Evolutionary conservation across 2,329 filamentous ascomycete genomes (phyloP).

Genomic region (Sarocladium brachiariae): DNA sequence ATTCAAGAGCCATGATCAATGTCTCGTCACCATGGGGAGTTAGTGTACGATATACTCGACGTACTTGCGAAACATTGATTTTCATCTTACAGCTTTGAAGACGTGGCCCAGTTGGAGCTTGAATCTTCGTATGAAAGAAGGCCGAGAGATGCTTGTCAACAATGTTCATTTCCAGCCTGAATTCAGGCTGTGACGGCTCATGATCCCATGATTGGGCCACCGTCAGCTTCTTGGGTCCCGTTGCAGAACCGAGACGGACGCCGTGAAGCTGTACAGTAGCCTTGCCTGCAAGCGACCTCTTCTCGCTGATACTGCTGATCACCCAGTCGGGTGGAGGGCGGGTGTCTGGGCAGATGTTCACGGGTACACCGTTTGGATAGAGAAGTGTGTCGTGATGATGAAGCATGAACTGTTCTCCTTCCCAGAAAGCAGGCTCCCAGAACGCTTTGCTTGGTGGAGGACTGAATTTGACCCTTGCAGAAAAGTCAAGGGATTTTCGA

Average conservation of each 20-base stretch:
- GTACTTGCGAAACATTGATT: constrained; percentile 40
- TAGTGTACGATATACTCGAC: constrained; percentile 29
- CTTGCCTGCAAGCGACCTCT: constrained; percentile 21
- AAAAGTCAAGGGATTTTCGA: constrained; percentile 17
- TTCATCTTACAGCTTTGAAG: constrained; percentile 31
- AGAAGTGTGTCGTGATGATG: constrained; percentile 15
- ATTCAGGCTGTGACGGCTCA: background rate
- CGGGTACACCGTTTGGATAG: constrained; percentile 16
- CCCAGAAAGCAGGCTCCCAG: constrained; percentile 30
- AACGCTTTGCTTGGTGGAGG: constrained; percentile 47
- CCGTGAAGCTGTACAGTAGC: constrained; percentile 33
- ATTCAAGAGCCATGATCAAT: constrained; percentile 40
- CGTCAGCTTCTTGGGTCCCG: background rate
- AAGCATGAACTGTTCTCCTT: constrained; percentile 13
- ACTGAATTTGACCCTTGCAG: constrained; percentile 47
- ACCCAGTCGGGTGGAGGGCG: constrained; percentile 13
- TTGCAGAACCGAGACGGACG: background rate
- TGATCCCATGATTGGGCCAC: background rate
- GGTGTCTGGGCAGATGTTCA: constrained; percentile 13
- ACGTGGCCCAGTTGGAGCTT: constrained; percentile 8
- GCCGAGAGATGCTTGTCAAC: constrained; percentile 21
- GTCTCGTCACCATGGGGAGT: constrained; percentile 23
- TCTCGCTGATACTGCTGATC: constrained; percentile 15
- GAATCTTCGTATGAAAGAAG: constrained; percentile 21
- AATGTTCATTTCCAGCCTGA: constrained; percentile 23